A percentile compares a stretch with the other conserved stretches of the same genome.
Conservation (phyloP, 495 filamentous ascomycete genomes). For the Pyrenula aspistea region DNA sequence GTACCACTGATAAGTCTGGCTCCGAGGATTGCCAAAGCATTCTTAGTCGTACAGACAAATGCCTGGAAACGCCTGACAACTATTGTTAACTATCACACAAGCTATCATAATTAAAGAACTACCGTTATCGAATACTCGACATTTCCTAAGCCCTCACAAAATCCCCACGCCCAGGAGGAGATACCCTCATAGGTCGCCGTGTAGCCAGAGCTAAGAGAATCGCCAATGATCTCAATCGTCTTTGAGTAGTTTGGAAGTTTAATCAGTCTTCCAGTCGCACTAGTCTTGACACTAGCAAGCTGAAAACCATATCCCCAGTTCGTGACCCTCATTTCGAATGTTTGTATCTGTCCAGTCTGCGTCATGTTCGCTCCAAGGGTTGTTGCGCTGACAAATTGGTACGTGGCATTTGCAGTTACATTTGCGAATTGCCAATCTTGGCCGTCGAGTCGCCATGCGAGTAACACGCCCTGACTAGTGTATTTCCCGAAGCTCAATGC, state of each 20-base stretch:
- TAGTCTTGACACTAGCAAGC: conserved; percentile 42
- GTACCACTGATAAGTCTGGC: conserved; percentile 53
- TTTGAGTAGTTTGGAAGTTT: conserved; percentile 38
- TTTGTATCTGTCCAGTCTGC: not conserved
- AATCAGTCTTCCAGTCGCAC: conserved; percentile 30
- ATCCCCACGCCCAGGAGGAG: conserved; percentile 42
- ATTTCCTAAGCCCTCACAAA: conserved; percentile 49
- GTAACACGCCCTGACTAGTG: conserved; percentile 41
- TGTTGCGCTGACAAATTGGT: conserved; percentile 38
- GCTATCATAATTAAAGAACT: not conserved
- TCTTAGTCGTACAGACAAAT: conserved; percentile 45
- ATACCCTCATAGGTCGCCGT: conserved; percentile 54
- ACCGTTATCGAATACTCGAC: conserved; percentile 50
- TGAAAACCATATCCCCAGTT: conserved; percentile 59
- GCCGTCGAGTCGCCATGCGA: conserved; percentile 44
- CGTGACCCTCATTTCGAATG: conserved; percentile 26
- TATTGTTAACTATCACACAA: not conserved
- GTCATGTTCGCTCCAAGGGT: not conserved
- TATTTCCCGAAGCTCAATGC: conserved; percentile 50
- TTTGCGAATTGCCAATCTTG: conserved; percentile 60
- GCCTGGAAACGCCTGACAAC: conserved; percentile 37
- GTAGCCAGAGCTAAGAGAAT: conserved; percentile 37
- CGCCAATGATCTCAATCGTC: conserved; percentile 57
- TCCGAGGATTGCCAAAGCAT: conserved; percentile 34
- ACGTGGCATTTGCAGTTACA: conserved; percentile 46